Evolutionary conservation across 2,329 filamentous ascomycete genomes (phyloP).

Genomic region (Orbilia brochopaga): DNA sequence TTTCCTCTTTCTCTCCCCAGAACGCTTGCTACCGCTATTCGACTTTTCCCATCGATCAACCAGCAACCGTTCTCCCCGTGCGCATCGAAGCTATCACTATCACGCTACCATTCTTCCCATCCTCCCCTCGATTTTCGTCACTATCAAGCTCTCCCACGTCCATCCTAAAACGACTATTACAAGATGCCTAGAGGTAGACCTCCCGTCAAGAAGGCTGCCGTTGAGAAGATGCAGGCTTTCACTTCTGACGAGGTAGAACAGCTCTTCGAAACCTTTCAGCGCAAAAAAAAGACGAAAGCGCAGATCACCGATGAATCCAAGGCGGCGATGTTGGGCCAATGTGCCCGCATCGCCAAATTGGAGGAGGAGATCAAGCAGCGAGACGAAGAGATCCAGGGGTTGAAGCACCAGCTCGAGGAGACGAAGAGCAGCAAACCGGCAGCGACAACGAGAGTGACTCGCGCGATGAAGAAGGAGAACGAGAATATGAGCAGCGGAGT

Average conservation of each 20-base stretch:
- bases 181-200: background rate
- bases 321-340: slow-evolving; percentile 1
- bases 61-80: background rate
- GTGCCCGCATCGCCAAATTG: background rate
- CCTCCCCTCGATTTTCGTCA: no score
- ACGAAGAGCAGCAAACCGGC: background rate
- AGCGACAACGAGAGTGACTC: background rate
- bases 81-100: background rate
- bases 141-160: background rate
- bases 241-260: background rate
- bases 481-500: background rate
- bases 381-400: background rate
- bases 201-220: background rate
- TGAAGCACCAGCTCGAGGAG: background rate
- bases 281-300: slow-evolving; percentile 1
- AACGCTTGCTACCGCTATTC: background rate
- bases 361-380: background rate
- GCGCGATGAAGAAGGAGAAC: background rate
- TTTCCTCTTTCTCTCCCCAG: no score
- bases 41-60: no score
- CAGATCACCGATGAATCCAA: slow-evolving; percentile 9
- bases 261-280: background rate
- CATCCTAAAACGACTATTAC: background rate
- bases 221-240: background rate
- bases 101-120: background rate